Evolutionary conservation across 2,329 filamentous ascomycete species (phyloP), one percentile per base, ranked within the genome.

Genomic region (Cytospora piceicola): DNA sequence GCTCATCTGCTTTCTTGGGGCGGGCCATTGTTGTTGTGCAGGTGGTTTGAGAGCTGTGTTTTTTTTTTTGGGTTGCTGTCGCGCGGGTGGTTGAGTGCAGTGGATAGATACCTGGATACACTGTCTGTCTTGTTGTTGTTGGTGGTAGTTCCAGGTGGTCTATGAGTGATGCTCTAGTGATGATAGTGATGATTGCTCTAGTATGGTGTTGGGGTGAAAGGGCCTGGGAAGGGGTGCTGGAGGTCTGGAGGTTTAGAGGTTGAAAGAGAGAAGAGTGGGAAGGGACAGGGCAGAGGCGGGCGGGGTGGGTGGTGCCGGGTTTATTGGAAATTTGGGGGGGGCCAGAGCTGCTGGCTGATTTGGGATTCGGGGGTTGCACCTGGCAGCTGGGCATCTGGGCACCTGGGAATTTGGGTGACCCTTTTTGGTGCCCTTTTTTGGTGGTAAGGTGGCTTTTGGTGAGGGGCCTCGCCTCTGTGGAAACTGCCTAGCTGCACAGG

Each of bases 1-100:
- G 63, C 63, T 67, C 72, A 14, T 77, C 77, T 9, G 71, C 51
- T 70, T 80, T 80, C 75, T 79, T 79, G 53, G 75, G 72, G 64
- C 77, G 77, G 65, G 77, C 74, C 78, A 80, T 80, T 71, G 69
- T 42, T 36, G 61, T 24, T 71, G 65, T 42, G 15, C 36, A 61
- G 58, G 51, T 63, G n/a, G 12, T 60, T 59, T 56, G 58, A 55
- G 51, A 56, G 58, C 42, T 46, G 52, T 55, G 22, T 22, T 8
- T 12, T 24, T 49, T 22, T 22, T 49, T 49, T n/a, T n/a, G n/a
- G n/a, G 46, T 49, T 24, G 46, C 22, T 49, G n/a, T 24, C 8
- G n/a, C 8, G n/a, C 42, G 46, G 46, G 46, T 49, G 46, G 46
- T 49, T 36, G 34, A 20, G n/a, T 49, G 46, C 46, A 49, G 46